Conservation (phyloP, 2,329 filamentous ascomycete species). For the Penicillium sclerotiorum region DNA sequence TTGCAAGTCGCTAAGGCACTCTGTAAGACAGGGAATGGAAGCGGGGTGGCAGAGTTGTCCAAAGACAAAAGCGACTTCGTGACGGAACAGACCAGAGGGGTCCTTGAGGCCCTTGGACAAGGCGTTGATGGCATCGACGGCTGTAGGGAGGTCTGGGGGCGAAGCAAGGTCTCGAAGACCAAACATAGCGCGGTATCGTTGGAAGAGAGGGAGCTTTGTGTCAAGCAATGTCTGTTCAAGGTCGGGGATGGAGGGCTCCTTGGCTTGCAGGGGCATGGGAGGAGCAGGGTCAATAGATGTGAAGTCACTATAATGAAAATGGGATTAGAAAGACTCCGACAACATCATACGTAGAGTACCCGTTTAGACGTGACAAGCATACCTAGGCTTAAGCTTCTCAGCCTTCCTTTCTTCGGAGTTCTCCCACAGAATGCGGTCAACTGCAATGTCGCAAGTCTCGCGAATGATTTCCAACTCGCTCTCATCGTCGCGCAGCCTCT, state of each 20-base stretch:
- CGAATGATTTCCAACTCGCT: constrained; percentile 79
- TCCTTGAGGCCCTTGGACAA: constrained; percentile 85
- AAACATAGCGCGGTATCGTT: constrained; percentile 97
- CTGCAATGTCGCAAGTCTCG: constrained; percentile 96
- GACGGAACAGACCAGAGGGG: constrained; percentile 87
- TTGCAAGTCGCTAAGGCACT: constrained; percentile 72
- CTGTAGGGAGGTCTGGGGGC: constrained; percentile 86
- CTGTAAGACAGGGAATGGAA: constrained; percentile 87
- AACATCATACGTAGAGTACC: neutral
- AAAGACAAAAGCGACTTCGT: constrained; percentile 98
- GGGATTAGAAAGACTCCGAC: constrained; percentile 20
- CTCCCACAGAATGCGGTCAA: constrained; percentile 93
- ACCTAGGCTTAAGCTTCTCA: constrained; percentile 84
- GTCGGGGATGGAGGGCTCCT: constrained; percentile 67
- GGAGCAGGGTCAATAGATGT: constrained; percentile 94
- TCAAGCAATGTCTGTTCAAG: constrained; percentile 79
- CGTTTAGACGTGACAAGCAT: constrained; percentile 28
- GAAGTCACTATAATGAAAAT: constrained; percentile 70
- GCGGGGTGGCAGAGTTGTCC: constrained; percentile 94
- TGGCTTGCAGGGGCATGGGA: constrained; percentile 71
- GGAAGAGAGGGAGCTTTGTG: constrained; percentile 76
- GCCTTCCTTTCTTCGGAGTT: constrained; percentile 69
- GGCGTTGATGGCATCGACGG: constrained; percentile 81
- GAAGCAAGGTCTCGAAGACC: constrained; percentile 92
- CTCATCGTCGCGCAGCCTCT: constrained; percentile 70